A percentile compares a stretch with the other conserved stretches of the same genome.
Conservation (phyloP, 768 basidiomycete species). For the Hypholoma fasciculare region DNA sequence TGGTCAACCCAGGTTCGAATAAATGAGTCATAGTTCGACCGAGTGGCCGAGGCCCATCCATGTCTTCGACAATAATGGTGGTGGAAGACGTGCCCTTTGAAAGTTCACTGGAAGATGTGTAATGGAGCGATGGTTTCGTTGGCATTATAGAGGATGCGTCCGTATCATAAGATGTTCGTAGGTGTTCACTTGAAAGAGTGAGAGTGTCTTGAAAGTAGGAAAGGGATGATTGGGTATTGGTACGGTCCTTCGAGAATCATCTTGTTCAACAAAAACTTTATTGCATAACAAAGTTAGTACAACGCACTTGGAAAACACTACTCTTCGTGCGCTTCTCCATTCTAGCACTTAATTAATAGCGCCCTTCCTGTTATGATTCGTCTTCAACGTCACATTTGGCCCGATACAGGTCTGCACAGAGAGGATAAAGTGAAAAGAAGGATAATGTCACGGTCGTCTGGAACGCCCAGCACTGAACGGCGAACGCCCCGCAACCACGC, state of each 20-base stretch:
- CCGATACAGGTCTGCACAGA: background rate
- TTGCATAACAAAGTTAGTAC: background rate
- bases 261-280: background rate
- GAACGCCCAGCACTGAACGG: no score
- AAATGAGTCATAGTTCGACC: no score
- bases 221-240: constrained; percentile 3
- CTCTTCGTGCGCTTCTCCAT: constrained; percentile 6
- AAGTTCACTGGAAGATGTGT: background rate
- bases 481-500: background rate
- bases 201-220: background rate
- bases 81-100: background rate
- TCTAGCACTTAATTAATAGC: background rate
- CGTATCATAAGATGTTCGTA: background rate
- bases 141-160: background rate
- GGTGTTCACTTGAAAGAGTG: background rate
- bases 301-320: constrained; percentile 14
- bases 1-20: no score
- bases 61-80: background rate
- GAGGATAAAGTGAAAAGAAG: no score
- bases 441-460: background rate
- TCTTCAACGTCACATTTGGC: background rate
- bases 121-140: background rate
- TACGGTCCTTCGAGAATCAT: constrained; percentile 10
- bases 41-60: no score
- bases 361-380: background rate